These are phyloP conservation scores for Pseudocercospora pini-densiflorae DNA, from an alignment of 2,329 filamentous ascomycete species.

Conservation along the genomic window DNA sequence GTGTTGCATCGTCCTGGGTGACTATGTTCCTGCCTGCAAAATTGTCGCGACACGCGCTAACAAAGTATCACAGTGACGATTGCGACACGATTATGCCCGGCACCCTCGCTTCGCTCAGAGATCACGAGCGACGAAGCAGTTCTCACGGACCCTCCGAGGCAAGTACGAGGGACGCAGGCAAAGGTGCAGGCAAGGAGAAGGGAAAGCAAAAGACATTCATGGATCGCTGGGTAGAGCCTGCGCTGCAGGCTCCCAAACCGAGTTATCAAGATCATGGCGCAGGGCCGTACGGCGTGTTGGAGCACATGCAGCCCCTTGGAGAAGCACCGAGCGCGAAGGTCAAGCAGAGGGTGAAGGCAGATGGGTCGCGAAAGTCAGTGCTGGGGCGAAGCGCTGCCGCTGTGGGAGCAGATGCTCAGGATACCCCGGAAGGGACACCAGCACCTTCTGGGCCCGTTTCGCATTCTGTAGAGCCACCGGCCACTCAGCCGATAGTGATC, in stretches of 20 bases:
- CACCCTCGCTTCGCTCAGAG: neutral
- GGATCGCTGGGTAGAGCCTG: constrained; percentile 58
- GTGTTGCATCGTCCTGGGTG: constrained; percentile 25
- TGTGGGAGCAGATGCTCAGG: constrained; percentile 46
- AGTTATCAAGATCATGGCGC: constrained; percentile 81
- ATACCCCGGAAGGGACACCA: constrained; percentile 49
- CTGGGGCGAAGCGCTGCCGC: constrained; percentile 48
- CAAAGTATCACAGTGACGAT: constrained; percentile 21
- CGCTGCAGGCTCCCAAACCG: constrained; percentile 57
- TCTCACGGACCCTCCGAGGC: constrained; percentile 17
- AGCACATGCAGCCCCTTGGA: constrained; percentile 83
- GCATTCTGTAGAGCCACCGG: constrained; percentile 44
- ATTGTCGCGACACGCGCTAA: constrained; percentile 14
- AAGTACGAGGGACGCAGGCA: constrained; percentile 38
- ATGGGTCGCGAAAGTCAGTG: constrained; percentile 47
- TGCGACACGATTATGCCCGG: constrained; percentile 12
- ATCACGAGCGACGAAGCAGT: constrained; percentile 15
- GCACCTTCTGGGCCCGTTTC: constrained; percentile 25
- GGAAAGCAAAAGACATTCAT: constrained; percentile 41
- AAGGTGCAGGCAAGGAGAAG: constrained; percentile 42
- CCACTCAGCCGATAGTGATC: constrained; percentile 37
- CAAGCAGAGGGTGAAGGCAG: constrained; percentile 58
- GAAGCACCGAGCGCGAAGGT: constrained; percentile 68
- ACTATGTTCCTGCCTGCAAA: neutral
- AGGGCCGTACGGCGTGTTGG: constrained; percentile 72